Evolutionary conservation across 2,329 filamentous ascomycete species (phyloP).

Genomic region (Paraconiothyrium brasiliense): DNA sequence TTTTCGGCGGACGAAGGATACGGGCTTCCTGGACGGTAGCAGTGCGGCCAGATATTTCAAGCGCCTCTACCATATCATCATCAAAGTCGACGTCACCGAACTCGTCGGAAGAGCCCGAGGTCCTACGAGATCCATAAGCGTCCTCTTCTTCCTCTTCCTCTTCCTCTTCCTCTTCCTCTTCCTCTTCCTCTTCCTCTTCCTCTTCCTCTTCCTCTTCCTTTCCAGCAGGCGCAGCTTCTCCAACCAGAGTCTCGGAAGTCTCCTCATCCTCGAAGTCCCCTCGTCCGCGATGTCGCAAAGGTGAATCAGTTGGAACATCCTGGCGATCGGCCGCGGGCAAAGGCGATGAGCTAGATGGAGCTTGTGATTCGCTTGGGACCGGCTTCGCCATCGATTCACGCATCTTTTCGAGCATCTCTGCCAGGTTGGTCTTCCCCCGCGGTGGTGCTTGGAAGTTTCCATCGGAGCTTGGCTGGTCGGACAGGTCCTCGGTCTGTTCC

Average conservation of each 20-base stretch:
- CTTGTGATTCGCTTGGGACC: conserved; percentile 31
- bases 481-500: conserved; percentile 38
- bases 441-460: conserved; percentile 36
- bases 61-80: conserved; percentile 43
- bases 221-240: conserved; percentile 15
- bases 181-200: conserved; percentile 3
- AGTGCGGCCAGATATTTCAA: conserved; percentile 32
- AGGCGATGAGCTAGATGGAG: conserved; percentile 59
- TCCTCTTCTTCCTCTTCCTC: conserved; percentile 7
- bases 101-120: conserved; percentile 44
- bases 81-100: conserved; percentile 49
- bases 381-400: conserved; percentile 54
- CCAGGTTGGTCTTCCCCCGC: conserved; percentile 39
- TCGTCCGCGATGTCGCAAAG: conserved; percentile 38
- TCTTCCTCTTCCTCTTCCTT: background rate
- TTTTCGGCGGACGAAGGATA: conserved; percentile 20
- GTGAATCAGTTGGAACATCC: conserved; percentile 36
- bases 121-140: conserved; percentile 18
- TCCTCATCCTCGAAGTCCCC: conserved; percentile 21
- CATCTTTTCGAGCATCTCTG: conserved; percentile 54
- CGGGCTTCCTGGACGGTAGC: conserved; percentile 19
- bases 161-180: background rate
- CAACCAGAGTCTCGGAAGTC: conserved; percentile 20
- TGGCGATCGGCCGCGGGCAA: conserved; percentile 48
- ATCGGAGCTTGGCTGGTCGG: conserved; percentile 44